These are phyloP conservation scores for Buddleja alternifolia DNA, from an alignment of 257 asterid species.

Conservation along the genomic window DNA sequence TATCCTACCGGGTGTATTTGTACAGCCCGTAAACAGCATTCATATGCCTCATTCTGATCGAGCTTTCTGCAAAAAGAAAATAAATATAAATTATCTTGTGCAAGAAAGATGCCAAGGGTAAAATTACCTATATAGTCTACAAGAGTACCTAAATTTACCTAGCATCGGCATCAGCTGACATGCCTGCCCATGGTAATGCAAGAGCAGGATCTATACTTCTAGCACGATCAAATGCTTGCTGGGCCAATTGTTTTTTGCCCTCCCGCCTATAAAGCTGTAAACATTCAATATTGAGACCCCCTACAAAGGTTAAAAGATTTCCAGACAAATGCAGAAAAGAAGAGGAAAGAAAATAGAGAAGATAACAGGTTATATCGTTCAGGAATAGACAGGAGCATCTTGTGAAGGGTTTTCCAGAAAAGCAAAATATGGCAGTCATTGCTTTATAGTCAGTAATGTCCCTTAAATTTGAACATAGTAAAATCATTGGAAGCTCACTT, in stretches of 20 bases:
- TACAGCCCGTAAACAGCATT: conserved; percentile 85
- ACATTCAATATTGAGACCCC: conserved; percentile 34
- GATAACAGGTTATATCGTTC: not conserved
- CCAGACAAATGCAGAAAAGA: conserved; percentile 13
- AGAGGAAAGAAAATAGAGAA: conserved; percentile 18
- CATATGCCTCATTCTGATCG: conserved; percentile 86
- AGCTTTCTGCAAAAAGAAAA: conserved; percentile 58
- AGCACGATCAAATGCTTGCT: conserved; percentile 93
- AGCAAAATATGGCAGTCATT: not conserved
- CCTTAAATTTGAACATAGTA: not conserved
- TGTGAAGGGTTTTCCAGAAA: not conserved
- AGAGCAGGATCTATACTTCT: conserved; percentile 99
- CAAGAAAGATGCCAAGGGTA: conserved; percentile 11
- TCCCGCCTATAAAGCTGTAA: conserved; percentile 77
- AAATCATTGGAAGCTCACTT: not conserved
- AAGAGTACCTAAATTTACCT: conserved; percentile 52
- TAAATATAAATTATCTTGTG: conserved; percentile 22
- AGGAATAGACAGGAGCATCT: not conserved
- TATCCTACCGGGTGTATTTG: conserved; percentile 79
- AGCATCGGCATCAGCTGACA: conserved; percentile 90
- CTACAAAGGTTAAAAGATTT: conserved; percentile 16
- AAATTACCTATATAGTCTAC: conserved; percentile 11
- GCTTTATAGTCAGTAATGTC: not conserved
- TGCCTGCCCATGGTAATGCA: conserved; percentile 98
- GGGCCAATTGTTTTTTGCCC: conserved; percentile 78